Evolutionary conservation across 805 yeast species (phyloP), one percentile per base, ranked within the genome.

Genomic region (Torulaspora quercuum): DNA sequence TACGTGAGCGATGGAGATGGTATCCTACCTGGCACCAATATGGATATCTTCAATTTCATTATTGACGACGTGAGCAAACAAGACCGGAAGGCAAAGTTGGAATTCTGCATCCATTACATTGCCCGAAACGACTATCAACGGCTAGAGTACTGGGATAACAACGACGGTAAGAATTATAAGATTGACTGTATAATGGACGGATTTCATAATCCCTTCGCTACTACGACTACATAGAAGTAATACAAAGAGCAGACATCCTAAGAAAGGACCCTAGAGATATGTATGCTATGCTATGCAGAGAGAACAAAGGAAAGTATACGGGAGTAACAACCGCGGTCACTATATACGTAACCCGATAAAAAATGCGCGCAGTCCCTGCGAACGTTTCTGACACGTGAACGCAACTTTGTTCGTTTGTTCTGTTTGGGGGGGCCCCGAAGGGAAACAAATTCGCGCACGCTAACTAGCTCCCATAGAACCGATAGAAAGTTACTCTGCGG

Each of bases 91-190:
- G 52, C 49, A 6, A 39, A 36, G 19, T 35, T 56, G 11, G 53
- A 58, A 41, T 49, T 58, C 25, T 58, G 63, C 42, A 39, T 58
- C 9, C 55, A 48, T 23, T 58, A 58, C 46, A 37, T 45, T 21
- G 48, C 57, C n/a, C 41, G 55, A 23, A 32, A 42, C 31, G 49
- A 46, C 16, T 34, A 36, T n/a, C 31, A 36, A 6, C 43, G 55
- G 17, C 33, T 29, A 5, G 59, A 54, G 31, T 48, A 29, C 36
- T 58, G 63, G 63, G 62, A 57, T 28, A 58, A 55, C 39, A 58
- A 58, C 36, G 41, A 45, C 21, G 50, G 49, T 14, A 34, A 43
- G 22, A 58, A 58, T 39, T 58, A 55, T 41, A 44, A 42, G 29
- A 44, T 55, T 23, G 47, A 45, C 18, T 34, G 54, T 6, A 41